Conservation (phyloP, 1,284 basidiomycete species). For the Peniophora sp. region DNA sequence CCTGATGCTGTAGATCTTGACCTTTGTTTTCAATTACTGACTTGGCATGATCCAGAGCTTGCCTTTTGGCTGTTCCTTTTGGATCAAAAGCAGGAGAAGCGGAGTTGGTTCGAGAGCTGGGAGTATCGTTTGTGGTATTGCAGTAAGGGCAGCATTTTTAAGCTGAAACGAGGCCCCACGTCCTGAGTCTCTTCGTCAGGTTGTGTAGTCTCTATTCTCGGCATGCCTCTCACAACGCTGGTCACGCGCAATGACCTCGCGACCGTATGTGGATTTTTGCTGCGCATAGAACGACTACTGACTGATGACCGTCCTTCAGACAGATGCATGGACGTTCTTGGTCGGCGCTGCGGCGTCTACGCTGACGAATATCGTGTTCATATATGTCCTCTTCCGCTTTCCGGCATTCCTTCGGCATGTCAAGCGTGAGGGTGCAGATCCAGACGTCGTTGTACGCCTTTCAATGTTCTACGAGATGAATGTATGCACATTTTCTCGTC, state of each 20-base stretch:
- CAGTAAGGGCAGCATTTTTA: constrained; percentile 23
- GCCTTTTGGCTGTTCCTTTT: constrained; percentile 73
- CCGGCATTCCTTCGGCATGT: constrained; percentile 60
- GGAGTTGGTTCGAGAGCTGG: constrained; percentile 54
- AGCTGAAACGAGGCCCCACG: background rate
- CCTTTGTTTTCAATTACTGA: background rate
- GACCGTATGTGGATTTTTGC: constrained; percentile 35
- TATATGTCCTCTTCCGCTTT: constrained; percentile 60
- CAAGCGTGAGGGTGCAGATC: constrained; percentile 60
- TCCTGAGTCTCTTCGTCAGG: constrained; percentile 29
- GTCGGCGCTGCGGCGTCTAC: constrained; percentile 57
- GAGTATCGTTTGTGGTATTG: constrained; percentile 28
- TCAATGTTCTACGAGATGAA: constrained; percentile 70
- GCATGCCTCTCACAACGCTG: constrained; percentile 60
- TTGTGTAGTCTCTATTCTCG: constrained; percentile 50
- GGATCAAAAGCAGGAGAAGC: constrained; percentile 57
- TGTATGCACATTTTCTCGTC: constrained; percentile 31
- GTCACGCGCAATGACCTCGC: constrained; percentile 46
- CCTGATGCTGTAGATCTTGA: constrained; percentile 1
- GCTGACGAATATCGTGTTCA: constrained; percentile 53
- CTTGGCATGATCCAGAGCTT: constrained; percentile 40
- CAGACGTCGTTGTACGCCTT: constrained; percentile 61
- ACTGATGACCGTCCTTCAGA: constrained; percentile 29
- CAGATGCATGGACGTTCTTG: constrained; percentile 62
- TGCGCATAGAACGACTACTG: background rate